These are phyloP conservation scores for Colletotrichum tabaci DNA, from an alignment of 2,329 filamentous ascomycete genomes.

Conservation along the genomic window DNA sequence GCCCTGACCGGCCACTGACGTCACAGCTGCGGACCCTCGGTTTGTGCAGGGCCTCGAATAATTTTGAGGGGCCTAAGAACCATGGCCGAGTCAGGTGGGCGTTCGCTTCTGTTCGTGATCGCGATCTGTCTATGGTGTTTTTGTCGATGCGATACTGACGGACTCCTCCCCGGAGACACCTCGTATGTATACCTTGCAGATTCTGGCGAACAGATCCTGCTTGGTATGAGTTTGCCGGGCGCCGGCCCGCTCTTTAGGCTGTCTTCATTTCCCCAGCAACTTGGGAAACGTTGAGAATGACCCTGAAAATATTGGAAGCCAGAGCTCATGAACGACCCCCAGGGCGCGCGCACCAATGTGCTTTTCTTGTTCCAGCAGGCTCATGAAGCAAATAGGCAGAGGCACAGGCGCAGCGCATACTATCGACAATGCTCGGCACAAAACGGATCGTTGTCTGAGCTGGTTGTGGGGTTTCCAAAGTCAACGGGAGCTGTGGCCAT, in stretches of 20 bases:
- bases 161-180: conserved; percentile 1
- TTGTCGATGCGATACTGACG: neutral
- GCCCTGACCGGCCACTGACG: conserved; percentile 30
- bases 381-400: neutral
- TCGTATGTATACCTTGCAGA: neutral
- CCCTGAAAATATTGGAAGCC: conserved; percentile 24
- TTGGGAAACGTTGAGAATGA: conserved; percentile 18
- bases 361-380: neutral
- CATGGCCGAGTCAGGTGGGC: conserved; percentile 38
- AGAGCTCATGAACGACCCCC: conserved; percentile 6
- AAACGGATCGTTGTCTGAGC: neutral
- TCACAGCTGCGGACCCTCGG: conserved; percentile 30
- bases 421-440: neutral
- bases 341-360: neutral
- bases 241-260: neutral
- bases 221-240: neutral
- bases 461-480: neutral
- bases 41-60: conserved; percentile 34
- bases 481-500: neutral
- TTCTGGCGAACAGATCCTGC: conserved; percentile 4
- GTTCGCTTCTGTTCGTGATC: conserved; percentile 20
- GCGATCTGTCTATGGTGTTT: conserved; percentile 8
- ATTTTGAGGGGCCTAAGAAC: conserved; percentile 14
- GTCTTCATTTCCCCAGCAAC: neutral
- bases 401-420: neutral